These are phyloP conservation scores for Dryadomyces quercus-mongolicae DNA, from an alignment of 2,329 filamentous ascomycete species.

Conservation along the genomic window DNA sequence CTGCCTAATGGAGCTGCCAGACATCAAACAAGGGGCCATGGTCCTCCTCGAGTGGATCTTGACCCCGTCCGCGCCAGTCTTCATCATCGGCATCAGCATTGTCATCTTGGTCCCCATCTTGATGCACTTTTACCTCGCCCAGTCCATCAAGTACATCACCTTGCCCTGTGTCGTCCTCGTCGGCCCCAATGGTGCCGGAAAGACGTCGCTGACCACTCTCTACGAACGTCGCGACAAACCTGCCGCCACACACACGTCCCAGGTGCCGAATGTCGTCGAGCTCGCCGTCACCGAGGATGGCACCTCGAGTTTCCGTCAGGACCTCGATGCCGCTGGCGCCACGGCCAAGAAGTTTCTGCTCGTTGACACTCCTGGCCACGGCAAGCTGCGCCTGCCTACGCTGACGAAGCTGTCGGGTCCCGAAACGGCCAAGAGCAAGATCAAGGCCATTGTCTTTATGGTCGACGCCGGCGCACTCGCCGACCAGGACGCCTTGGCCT, in stretches of 20 bases:
- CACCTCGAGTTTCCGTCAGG: slow-evolving; percentile 33
- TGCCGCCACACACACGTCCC: slow-evolving; percentile 41
- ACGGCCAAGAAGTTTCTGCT: slow-evolving; percentile 61
- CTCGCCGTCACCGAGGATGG: slow-evolving; percentile 39
- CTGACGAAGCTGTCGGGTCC: slow-evolving; percentile 33
- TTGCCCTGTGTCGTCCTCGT: slow-evolving; percentile 69
- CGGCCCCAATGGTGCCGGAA: slow-evolving; percentile 73
- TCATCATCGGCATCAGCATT: slow-evolving; percentile 58
- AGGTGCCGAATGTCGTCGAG: slow-evolving; percentile 37
- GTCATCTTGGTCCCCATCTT: slow-evolving; percentile 63
- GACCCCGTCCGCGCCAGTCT: slow-evolving; percentile 46
- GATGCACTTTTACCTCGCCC: slow-evolving; percentile 64
- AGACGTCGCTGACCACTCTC: slow-evolving; percentile 77
- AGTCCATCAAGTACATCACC: slow-evolving; percentile 49
- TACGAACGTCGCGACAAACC: slow-evolving; percentile 42
- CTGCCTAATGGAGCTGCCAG: not conserved
- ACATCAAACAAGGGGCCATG: slow-evolving; percentile 2
- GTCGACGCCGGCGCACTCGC: slow-evolving; percentile 69
- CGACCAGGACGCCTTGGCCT: slow-evolving; percentile 46
- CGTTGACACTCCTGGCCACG: slow-evolving; percentile 87
- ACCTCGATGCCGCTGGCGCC: slow-evolving; percentile 42
- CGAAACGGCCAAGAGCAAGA: slow-evolving; percentile 21
- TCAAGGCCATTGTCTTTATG: slow-evolving; percentile 71
- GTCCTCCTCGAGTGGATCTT: slow-evolving; percentile 39
- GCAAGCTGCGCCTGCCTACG: slow-evolving; percentile 71